phyloP scores from a whole-genome alignment of 352 stramenopile genomes.

The Pythium apleroticum region DNA sequence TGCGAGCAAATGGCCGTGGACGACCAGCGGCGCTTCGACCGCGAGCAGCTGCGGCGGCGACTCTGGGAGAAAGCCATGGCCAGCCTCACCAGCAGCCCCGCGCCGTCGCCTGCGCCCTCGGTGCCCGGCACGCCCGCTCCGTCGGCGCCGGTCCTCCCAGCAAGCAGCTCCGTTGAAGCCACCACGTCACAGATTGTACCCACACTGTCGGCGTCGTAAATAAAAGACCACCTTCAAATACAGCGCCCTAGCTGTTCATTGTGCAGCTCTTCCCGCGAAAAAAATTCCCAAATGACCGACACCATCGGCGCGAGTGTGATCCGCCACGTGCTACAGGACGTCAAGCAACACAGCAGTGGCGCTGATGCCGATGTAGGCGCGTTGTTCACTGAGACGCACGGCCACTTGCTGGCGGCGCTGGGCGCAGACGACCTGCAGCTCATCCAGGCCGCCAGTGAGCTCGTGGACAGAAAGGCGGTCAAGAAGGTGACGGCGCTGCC shows the following conservation, averaged over 20 bases:
- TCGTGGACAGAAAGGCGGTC: conserved; percentile 49
- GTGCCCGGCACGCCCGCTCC: neutral
- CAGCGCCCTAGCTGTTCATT: neutral
- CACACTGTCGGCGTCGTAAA: conserved; percentile 2
- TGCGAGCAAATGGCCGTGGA: conserved; percentile 50
- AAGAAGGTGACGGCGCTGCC: conserved; percentile 49
- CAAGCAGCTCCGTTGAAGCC: no score
- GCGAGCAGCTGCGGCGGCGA: conserved; percentile 52
- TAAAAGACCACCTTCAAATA: conserved; percentile 15
- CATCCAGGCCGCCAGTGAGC: conserved; percentile 54
- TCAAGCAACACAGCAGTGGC: conserved; percentile 28
- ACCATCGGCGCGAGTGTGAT: conserved; percentile 34
- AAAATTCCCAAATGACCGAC: conserved; percentile 22
- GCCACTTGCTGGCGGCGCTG: conserved; percentile 49
- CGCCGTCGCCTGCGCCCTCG: conserved; percentile 10
- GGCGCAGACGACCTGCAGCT: conserved; percentile 38
- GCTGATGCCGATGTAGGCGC: conserved; percentile 13
- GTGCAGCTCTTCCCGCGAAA: conserved; percentile 14
- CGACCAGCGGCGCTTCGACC: conserved; percentile 61
- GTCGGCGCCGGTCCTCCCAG: no score
- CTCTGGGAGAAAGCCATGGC: conserved; percentile 61
- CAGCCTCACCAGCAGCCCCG: conserved; percentile 25
- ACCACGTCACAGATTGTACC: conserved; percentile 19
- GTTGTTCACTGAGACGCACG: conserved; percentile 39
- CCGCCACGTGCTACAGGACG: conserved; percentile 38